Base-by-base conservation (phyloP, 257 asterid species). In the Ilex asprella region DNA sequence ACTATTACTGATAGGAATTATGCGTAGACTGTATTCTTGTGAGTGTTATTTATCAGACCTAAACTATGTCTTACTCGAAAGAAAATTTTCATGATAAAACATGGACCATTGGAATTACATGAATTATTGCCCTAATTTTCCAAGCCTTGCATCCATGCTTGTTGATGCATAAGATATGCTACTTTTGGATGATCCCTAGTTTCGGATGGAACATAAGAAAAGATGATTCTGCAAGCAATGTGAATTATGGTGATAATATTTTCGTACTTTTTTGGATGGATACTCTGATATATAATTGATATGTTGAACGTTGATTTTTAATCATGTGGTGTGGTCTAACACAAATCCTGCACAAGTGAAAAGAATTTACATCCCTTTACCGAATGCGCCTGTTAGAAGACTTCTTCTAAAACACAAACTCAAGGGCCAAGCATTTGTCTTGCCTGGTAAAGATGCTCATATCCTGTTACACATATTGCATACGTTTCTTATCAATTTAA, bases 331-430 rank as follows among this genome's bases (percentile, higher is more conserved):
- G 30, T 21, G 27, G 27, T 21, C 39, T 47, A 41, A 56, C 46
- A 41, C 62, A 60, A 73, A 50, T 62, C 50, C 61, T 65, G 68
- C 67, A 67, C 78, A 93, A 97, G 99, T 93, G 75, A 93, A 93
- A 84, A 87, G 88, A 76, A 93, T 93, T 63, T 93, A 93, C 78
- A 89, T 93, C 55, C 99, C 99, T 68, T 73, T 93, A 76, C 99
- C 97, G 58, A 97, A 93, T 84, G 76, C 76, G 58, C 79, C 73
- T 57, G 95, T 94, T 61, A 85, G 99, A 73, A 80, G 83, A 68
- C 77, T 79, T 66, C 97, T 93, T 71, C 69, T 93, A 68, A 84
- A 78, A 78, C 93, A 93, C 79, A 85, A 83, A 83, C 99, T 93
- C 67, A 89, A 79, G 83, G 95, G 95, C 66, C 75, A 78, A 46